These are phyloP conservation scores for Melastoma candidum DNA, from an alignment of 441 rosid species.

Conservation along the genomic window DNA sequence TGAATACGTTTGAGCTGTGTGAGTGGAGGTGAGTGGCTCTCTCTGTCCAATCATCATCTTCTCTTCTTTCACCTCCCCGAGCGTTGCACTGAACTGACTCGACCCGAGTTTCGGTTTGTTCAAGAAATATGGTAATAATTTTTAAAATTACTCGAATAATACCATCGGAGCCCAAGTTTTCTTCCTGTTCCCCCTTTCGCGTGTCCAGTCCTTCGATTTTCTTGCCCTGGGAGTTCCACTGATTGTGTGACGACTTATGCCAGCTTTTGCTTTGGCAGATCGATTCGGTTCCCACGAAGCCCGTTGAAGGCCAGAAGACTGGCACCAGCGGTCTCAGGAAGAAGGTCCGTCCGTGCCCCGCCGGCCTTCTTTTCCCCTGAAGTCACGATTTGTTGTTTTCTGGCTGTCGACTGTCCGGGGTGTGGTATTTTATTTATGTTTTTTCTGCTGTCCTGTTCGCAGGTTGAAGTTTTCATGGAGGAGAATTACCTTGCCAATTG, in stretches of 20 bases:
- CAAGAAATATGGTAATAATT: too few species aligned
- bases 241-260: neutral
- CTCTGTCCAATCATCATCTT: too few species aligned
- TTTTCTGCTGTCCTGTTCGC: conserved; percentile 3
- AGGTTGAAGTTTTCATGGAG: conserved; percentile 84
- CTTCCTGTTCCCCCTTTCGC: too few species aligned
- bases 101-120: too few species aligned
- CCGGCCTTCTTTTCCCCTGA: neutral
- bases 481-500: conserved; percentile 90
- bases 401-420: neutral
- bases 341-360: conserved; percentile 38
- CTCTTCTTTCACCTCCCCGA: too few species aligned
- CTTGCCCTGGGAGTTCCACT: neutral
- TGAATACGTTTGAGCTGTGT: too few species aligned
- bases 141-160: too few species aligned
- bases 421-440: neutral
- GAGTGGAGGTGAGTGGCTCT: too few species aligned
- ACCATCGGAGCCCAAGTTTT: too few species aligned
- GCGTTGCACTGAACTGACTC: too few species aligned
- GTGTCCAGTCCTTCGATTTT: neutral
- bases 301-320: conserved; percentile 87
- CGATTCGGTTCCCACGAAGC: conserved; percentile 71
- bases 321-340: conserved; percentile 94
- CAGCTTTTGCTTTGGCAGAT: conserved; percentile 27
- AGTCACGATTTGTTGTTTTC: conserved; percentile 1